Evolutionary conservation across 352 stramenopile species (phyloP), one percentile per base, ranked within the genome.

Genomic region (Pythium coloratum): DNA sequence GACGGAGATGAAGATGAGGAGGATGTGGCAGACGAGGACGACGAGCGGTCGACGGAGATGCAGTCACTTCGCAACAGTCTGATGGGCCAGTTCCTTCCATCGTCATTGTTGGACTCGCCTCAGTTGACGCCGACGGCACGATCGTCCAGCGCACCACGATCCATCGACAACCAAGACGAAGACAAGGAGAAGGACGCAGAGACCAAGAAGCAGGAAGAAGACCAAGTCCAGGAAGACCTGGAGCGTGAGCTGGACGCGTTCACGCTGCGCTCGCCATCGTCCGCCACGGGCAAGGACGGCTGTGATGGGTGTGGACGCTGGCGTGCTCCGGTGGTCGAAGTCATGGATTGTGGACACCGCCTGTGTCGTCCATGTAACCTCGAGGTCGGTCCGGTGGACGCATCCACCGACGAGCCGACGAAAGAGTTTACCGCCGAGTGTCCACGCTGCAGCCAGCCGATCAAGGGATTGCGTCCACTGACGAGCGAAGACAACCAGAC

Each of bases 21-120:
- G 49, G 67, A 76, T 9, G 68, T 72, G 16, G 67, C 57, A 30
- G 74, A 61, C 0, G 76, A 81, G 16, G 82, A 94, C 6, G 84
- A 91, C 51, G 78, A 89, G 51, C 75, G 69, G 20, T 83, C 79
- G 5, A 86, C 81, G 24, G 81, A 74, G 18, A 76, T 84, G 24
- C 82, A 89, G 18, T 80, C 81, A 30, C 67, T 92, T 33, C 83
- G 85, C 26, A 89, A 73, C 63, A 91, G 79, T 40, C 67, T 91
- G 3, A 92, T 95, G 72, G 87, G 76, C 36, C 84, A 95, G 62
- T 95, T 91, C 40, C 63, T 95, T 62, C 87, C 87, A 30, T 89
- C 87, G 10, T 77, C 81, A 49, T 68, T 95, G 34, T 69, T 95
- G 47, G 87, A 95, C 64, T 95, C 87, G 47, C 87, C 87, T 16